phyloP scores from a whole-genome alignment of 257 asterid genomes.

The Solanum pinnatisectum region DNA sequence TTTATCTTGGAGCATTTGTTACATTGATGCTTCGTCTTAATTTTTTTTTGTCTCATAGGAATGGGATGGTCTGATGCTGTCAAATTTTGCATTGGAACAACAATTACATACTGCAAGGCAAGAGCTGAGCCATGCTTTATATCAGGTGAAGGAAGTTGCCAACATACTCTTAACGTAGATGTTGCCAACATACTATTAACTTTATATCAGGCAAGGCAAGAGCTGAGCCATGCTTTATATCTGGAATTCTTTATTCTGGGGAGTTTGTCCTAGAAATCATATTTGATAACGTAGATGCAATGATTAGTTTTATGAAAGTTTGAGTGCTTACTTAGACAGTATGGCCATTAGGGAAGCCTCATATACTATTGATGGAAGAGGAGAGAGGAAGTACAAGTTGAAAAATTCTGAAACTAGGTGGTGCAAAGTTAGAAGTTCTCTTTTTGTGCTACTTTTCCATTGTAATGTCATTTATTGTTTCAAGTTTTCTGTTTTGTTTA shows the following conservation, averaged over 20 bases:
- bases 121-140: conserved; percentile 94
- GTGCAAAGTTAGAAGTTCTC: background rate
- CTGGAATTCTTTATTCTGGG: background rate
- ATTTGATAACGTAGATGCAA: background rate
- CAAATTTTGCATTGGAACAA: conserved; percentile 90
- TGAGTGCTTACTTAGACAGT: background rate
- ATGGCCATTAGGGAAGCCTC: background rate
- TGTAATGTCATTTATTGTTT: background rate
- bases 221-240: too few species aligned
- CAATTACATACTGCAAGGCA: conserved; percentile 95
- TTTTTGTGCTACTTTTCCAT: background rate
- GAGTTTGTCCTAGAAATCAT: background rate
- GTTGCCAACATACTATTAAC: too few species aligned
- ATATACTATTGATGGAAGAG: background rate
- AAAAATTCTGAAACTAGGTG: background rate
- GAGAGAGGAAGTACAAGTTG: background rate
- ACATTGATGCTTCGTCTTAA: background rate
- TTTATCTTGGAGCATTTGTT: background rate
- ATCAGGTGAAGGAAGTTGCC: conserved; percentile 51
- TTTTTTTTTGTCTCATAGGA: conserved; percentile 29
- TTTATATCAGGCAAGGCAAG: too few species aligned
- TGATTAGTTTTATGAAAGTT: background rate
- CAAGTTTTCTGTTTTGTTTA: background rate
- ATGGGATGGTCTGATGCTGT: conserved; percentile 97
- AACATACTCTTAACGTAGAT: background rate